These are phyloP conservation scores for Podila epicladia DNA, from an alignment of 192 early-diverging fungal genomes.

Conservation along the genomic window DNA sequence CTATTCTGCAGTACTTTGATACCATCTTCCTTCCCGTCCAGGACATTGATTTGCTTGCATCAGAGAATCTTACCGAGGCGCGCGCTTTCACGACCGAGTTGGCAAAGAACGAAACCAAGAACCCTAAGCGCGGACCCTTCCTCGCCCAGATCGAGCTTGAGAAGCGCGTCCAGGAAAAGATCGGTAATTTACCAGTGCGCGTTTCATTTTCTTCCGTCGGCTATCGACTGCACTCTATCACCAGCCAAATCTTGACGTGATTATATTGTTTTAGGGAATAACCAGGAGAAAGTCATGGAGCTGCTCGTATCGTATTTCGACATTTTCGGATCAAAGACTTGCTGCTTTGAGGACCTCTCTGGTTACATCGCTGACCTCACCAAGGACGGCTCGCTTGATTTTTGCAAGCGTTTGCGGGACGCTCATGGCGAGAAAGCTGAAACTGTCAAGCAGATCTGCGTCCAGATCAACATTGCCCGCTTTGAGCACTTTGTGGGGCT, in stretches of 20 bases:
- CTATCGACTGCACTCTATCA: not conserved
- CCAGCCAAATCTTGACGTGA: not conserved
- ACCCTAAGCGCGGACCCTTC: slow-evolving; percentile 74
- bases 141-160: slow-evolving; percentile 75
- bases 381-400: slow-evolving; percentile 26
- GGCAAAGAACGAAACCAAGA: slow-evolving; percentile 50
- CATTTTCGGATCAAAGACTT: slow-evolving; percentile 69
- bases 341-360: slow-evolving; percentile 82
- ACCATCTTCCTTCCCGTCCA: slow-evolving; percentile 58
- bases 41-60: slow-evolving; percentile 43
- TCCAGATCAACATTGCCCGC: slow-evolving; percentile 31
- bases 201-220: not conserved
- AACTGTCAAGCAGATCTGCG: slow-evolving; percentile 49
- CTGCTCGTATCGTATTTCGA: slow-evolving; percentile 66
- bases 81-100: slow-evolving; percentile 50
- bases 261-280: slow-evolving; percentile 7
- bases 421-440: slow-evolving; percentile 43
- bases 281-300: slow-evolving; percentile 31
- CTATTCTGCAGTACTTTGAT: slow-evolving; percentile 69
- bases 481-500: slow-evolving; percentile 33
- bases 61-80: slow-evolving; percentile 52
- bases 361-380: slow-evolving; percentile 59
- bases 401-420: slow-evolving; percentile 45
- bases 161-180: slow-evolving; percentile 49
- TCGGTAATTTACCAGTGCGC: slow-evolving; percentile 25